These are phyloP conservation scores for Potentilla sterilis DNA, from an alignment of 306 rosid genomes.

Conservation along the genomic window DNA sequence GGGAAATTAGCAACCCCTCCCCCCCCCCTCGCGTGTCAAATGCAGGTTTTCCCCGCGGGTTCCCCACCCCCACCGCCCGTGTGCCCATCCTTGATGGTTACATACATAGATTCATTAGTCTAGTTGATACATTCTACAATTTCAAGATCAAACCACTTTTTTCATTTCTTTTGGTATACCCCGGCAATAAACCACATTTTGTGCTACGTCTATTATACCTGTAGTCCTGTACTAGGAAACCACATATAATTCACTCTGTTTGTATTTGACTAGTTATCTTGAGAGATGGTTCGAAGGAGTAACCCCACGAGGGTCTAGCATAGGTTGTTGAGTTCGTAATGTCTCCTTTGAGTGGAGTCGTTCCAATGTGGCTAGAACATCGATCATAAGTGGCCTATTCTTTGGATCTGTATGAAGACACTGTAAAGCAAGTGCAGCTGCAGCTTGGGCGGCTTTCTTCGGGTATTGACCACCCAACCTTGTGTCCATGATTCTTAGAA, in stretches of 20 bases:
- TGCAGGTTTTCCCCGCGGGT: no score
- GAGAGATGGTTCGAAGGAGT: slow-evolving; percentile 38
- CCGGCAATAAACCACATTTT: not conserved
- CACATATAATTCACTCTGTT: slow-evolving; percentile 23
- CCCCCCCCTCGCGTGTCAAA: no score
- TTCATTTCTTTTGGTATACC: not conserved
- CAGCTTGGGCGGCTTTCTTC: slow-evolving; percentile 76
- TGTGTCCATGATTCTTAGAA: slow-evolving; percentile 77
- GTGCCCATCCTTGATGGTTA: no score
- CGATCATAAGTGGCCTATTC: slow-evolving; percentile 65
- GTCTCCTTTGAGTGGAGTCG: slow-evolving; percentile 43
- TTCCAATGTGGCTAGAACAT: slow-evolving; percentile 58
- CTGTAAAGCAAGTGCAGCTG: slow-evolving; percentile 61
- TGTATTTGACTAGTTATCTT: slow-evolving; percentile 26
- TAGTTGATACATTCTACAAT: no score
- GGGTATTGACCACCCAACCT: slow-evolving; percentile 87
- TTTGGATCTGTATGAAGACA: slow-evolving; percentile 68
- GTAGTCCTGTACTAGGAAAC: not conserved
- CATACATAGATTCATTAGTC: no score
- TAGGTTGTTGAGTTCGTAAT: slow-evolving; percentile 37
- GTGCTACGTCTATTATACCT: not conserved
- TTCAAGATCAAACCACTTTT: not conserved
- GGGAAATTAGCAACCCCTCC: no score
- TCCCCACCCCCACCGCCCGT: no score
- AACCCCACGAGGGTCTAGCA: slow-evolving; percentile 20